Conservation (phyloP, 2,329 filamentous ascomycete species). For the Paraconiothyrium sp. region DNA sequence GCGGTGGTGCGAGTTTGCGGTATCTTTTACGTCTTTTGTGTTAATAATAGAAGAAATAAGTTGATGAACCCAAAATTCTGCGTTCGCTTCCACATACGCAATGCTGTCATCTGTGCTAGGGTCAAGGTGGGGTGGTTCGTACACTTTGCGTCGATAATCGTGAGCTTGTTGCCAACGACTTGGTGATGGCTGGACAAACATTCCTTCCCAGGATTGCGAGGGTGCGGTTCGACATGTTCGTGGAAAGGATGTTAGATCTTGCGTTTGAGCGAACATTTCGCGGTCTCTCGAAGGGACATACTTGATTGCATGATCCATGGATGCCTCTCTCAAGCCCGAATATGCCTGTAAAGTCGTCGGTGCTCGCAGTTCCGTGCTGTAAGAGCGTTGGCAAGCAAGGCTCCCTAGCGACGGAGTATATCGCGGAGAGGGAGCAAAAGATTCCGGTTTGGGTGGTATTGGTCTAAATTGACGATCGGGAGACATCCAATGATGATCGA, state of each 20-base stretch:
- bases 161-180: constrained; percentile 22
- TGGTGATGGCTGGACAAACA: not conserved
- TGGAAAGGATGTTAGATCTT: not conserved
- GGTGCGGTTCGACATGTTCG: too few species aligned
- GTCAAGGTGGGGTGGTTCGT: constrained; percentile 21
- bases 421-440: too few species aligned
- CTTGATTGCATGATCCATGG: not conserved
- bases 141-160: constrained; percentile 21
- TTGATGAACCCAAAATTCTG: constrained; percentile 24
- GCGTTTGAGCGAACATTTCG: not conserved
- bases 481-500: not conserved
- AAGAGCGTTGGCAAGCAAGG: not conserved
- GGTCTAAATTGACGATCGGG: not conserved
- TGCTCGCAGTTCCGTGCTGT: too few species aligned
- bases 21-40: constrained; percentile 23
- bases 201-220: too few species aligned
- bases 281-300: too few species aligned
- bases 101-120: constrained; percentile 21
- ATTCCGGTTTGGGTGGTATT: not conserved
- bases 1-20: constrained; percentile 14
- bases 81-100: constrained; percentile 16
- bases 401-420: not conserved
- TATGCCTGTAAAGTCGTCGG: not conserved
- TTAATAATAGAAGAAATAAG: constrained; percentile 22
- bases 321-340: not conserved